These are phyloP conservation scores for Dujonia santamariae DNA, from an alignment of 1,139 yeast species.

Conservation along the genomic window DNA sequence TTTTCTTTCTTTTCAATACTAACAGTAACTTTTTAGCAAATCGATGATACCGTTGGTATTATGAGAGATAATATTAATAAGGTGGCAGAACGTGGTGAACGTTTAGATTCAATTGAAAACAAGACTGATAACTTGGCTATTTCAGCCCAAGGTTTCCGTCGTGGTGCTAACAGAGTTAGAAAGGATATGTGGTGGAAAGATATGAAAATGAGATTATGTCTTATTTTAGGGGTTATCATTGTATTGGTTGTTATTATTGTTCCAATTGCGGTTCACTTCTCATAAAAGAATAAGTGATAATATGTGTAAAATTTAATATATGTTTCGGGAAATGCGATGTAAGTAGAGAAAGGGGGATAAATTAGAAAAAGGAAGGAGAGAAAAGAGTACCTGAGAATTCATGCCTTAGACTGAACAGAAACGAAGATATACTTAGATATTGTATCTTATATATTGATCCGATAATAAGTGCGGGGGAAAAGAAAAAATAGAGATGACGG, in stretches of 20 bases:
- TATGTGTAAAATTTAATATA: background rate
- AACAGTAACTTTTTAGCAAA: constrained; percentile 51
- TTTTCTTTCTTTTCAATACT: no score
- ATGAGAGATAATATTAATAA: constrained; percentile 97
- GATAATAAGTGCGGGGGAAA: no score
- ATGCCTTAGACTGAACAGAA: no score
- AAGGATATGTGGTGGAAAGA: constrained; percentile 99
- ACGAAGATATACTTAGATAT: no score
- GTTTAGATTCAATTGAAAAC: constrained; percentile 88
- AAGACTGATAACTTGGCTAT: constrained; percentile 92
- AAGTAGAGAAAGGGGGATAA: background rate
- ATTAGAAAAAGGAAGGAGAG: background rate
- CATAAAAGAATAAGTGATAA: constrained; percentile 2
- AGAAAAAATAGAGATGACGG: no score
- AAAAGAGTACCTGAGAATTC: background rate
- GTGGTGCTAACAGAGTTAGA: constrained; percentile 96
- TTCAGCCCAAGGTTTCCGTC: constrained; percentile 92
- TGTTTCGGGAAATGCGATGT: background rate
- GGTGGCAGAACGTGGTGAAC: constrained; percentile 93
- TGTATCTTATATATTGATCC: no score
- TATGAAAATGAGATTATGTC: constrained; percentile 92
- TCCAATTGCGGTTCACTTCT: constrained; percentile 87
- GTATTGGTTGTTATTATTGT: constrained; percentile 86
- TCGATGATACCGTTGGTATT: constrained; percentile 95
- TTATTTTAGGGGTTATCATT: constrained; percentile 76